Evolutionary conservation across 2,329 filamentous ascomycete species (phyloP), one percentile per base, ranked within the genome.

Genomic region (Aspergillus hiratsukae): DNA sequence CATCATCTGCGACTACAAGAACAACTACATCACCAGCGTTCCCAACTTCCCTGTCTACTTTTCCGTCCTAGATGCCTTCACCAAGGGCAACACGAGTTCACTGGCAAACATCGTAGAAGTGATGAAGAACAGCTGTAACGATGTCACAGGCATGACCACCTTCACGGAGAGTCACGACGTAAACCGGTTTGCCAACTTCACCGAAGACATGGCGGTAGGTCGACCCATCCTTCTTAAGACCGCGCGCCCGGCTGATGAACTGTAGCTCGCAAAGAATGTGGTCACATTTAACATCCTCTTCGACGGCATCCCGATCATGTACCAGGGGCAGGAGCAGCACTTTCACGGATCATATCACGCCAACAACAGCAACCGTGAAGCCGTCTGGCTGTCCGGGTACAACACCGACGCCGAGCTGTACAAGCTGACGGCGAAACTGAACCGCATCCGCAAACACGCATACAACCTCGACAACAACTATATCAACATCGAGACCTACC

Each of bases 281-380:
- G 75, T 87, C 41, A 78, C 83, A 0, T 87, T 83, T 64, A 82
- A 80, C 19, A 78, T 88, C 29, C 78, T 88, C 23, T 66, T 68
- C 31, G 70, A 86, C 54, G 85, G 85, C 21, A 82, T 87, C 43
- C 84, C 85, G 1, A 83, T 87, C 54, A 76, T 87, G 37, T 88
- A 88, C 70, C 80, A 86, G 61, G 86, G 85, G 28, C 83, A 85
- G 58, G 86, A 88, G 69, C 85, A 88, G 64, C 82, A 81, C 58
- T 84, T 80, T 66, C 66, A 74, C 1, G 80, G 80, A 23, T 76
- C 75, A 17, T 75, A 69, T 51, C 68, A 68, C 48, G 81, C 82
- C 11, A 72, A 77, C 0, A 77, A 75, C 46, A 46, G 43, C 23
- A 46, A 76, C 52, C 81, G 83, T 40, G 81, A 85, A 66, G 79